A percentile compares a stretch with the other conserved stretches of the same genome.
phyloP scores from a whole-genome alignment of 192 early-diverging fungal species.

The Backusella psychrophila region DNA sequence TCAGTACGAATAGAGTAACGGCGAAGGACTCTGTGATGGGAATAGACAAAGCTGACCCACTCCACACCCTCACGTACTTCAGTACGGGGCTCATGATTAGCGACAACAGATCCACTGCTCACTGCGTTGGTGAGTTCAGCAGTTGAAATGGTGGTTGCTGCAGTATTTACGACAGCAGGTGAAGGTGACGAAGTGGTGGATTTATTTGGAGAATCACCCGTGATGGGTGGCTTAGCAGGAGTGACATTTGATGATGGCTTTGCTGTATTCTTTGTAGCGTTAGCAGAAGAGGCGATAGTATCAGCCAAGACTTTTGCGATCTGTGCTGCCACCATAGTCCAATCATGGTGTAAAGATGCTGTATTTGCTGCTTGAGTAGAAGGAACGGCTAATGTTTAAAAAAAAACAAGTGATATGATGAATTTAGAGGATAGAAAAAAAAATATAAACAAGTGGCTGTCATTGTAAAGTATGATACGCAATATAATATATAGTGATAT shows the following conservation, averaged over 20 bases:
- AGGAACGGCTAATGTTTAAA: not conserved
- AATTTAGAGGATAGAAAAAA: not conserved
- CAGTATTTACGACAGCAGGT: not conserved
- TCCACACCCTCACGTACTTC: conserved; percentile 51
- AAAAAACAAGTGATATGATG: not conserved
- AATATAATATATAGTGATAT: not conserved
- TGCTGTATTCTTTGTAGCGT: not conserved
- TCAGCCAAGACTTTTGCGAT: conserved; percentile 14
- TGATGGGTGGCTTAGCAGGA: conserved; percentile 9
- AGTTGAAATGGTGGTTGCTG: not conserved
- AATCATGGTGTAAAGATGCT: conserved; percentile 11
- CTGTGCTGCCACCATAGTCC: conserved; percentile 13
- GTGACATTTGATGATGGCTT: not conserved
- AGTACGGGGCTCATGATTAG: conserved; percentile 32
- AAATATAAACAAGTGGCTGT: not conserved
- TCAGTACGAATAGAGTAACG: conserved; percentile 72
- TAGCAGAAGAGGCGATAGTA: not conserved
- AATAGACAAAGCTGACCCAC: conserved; percentile 70
- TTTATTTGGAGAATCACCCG: not conserved
- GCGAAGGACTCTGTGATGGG: conserved; percentile 59
- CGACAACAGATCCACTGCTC: conserved; percentile 10
- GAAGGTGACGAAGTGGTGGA: not conserved
- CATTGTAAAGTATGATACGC: not conserved
- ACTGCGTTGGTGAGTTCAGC: not conserved
- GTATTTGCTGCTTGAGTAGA: not conserved